Conservation (phyloP, 805 yeast species). For the Myxozyma neotropica region DNA sequence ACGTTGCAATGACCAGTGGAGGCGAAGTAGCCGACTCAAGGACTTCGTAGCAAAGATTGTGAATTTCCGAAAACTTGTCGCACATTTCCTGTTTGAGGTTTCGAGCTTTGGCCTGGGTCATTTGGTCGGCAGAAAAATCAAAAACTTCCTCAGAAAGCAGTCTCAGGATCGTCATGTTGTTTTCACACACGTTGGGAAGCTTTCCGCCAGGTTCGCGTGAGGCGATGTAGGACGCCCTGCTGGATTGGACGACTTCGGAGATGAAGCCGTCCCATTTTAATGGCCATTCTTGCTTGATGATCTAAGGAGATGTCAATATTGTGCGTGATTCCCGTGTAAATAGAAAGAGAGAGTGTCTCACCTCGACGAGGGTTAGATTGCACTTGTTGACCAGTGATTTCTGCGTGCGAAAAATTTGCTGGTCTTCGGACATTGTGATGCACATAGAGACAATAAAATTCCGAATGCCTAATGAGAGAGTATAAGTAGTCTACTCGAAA, state of each 20-base stretch:
- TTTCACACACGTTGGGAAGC: slow-evolving; percentile 80
- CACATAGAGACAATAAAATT: slow-evolving; percentile 94
- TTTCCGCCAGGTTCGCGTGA: slow-evolving; percentile 14
- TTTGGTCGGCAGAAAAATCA: slow-evolving; percentile 91
- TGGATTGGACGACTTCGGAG: slow-evolving; percentile 85
- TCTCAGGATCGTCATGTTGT: slow-evolving; percentile 90
- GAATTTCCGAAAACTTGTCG: slow-evolving; percentile 89
- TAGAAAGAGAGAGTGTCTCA: not conserved
- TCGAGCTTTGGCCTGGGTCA: slow-evolving; percentile 93
- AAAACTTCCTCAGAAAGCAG: slow-evolving; percentile 93
- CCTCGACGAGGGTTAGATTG: slow-evolving; percentile 79
- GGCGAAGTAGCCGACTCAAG: slow-evolving; percentile 87
- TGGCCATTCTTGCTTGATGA: slow-evolving; percentile 98
- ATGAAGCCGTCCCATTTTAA: slow-evolving; percentile 97
- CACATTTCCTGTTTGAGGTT: slow-evolving; percentile 80
- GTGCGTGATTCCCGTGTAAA: too few relatives aligned
- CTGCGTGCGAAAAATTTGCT: slow-evolving; percentile 65
- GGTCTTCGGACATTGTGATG: slow-evolving; percentile 85
- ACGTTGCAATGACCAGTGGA: slow-evolving; percentile 78
- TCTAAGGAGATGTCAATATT: slow-evolving; percentile 46
- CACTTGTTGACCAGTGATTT: slow-evolving; percentile 88
- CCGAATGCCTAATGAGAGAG: slow-evolving; percentile 84
- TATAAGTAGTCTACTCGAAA: too few relatives aligned
- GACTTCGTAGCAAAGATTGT: slow-evolving; percentile 89
- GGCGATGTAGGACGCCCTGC: slow-evolving; percentile 65